phyloP scores from a whole-genome alignment of 768 basidiomycete species.

The Boletus edulis region DNA sequence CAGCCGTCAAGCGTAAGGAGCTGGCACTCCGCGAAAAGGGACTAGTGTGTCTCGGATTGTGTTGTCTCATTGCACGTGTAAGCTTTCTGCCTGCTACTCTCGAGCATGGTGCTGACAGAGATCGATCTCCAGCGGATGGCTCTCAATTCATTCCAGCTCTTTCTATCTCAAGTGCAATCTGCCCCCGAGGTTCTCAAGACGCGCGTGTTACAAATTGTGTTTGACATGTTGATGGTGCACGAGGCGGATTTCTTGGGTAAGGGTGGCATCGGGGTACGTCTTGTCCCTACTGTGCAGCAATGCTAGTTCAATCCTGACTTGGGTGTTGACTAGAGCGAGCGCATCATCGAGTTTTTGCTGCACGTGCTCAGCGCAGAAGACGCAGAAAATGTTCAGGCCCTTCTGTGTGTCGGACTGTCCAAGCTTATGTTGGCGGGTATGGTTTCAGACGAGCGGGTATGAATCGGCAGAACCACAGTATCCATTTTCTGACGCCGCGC shows the following conservation, averaged over 20 bases:
- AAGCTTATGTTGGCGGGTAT: slow-evolving; percentile 82
- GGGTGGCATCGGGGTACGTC: slow-evolving; percentile 34
- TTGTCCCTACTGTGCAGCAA: not conserved
- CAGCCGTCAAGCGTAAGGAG: slow-evolving; percentile 87
- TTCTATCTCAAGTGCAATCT: slow-evolving; percentile 68
- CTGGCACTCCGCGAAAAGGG: slow-evolving; percentile 62
- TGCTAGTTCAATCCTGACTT: too few relatives aligned
- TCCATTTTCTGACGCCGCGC: not conserved
- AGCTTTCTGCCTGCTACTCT: not conserved
- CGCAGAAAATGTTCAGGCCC: slow-evolving; percentile 63
- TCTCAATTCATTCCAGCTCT: slow-evolving; percentile 69
- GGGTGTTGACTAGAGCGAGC: slow-evolving; percentile 38
- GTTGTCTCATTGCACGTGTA: slow-evolving; percentile 67
- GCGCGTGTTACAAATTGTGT: slow-evolving; percentile 73
- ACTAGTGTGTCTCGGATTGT: slow-evolving; percentile 66
- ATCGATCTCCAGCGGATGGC: slow-evolving; percentile 26
- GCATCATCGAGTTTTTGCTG: slow-evolving; percentile 67
- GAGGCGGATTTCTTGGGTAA: slow-evolving; percentile 60
- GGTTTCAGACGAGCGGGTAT: slow-evolving; percentile 67
- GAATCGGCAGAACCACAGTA: slow-evolving; percentile 12
- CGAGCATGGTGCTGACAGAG: not conserved
- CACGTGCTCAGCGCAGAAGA: slow-evolving; percentile 52
- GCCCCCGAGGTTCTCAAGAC: slow-evolving; percentile 65
- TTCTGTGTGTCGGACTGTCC: slow-evolving; percentile 76
- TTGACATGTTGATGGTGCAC: slow-evolving; percentile 87